phyloP scores from a whole-genome alignment of 1,284 basidiomycete species.

The Kwoniella shivajii region DNA sequence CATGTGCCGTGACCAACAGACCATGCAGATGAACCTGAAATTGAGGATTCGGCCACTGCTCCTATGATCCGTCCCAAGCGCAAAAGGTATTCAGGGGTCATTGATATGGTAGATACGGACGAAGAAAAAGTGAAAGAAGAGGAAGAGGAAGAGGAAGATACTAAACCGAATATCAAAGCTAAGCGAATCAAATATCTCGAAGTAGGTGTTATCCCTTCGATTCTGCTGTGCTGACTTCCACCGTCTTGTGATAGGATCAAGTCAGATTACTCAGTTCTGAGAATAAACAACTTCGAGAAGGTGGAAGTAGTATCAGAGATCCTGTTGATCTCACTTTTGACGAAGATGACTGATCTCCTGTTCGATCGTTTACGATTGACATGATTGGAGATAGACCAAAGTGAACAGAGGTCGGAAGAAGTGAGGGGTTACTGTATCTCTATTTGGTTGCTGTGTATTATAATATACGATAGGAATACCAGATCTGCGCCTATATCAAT shows the following conservation, averaged over 20 bases:
- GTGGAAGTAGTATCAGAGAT: background rate
- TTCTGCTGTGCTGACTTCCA: no score
- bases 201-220: background rate
- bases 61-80: background rate
- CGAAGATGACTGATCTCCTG: background rate
- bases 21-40: background rate
- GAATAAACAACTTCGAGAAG: background rate
- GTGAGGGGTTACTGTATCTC: background rate
- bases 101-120: constrained; percentile 1
- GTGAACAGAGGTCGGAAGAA: background rate
- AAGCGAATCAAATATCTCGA: constrained; percentile 5
- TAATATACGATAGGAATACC: no score
- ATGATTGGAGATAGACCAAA: background rate
- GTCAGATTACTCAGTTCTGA: background rate
- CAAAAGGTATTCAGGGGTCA: background rate
- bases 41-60: background rate
- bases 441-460: background rate
- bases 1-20: background rate
- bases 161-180: background rate
- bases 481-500: no score
- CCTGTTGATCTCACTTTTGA: background rate
- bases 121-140: background rate
- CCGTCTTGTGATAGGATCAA: background rate
- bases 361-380: background rate
- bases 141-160: background rate